Base-by-base conservation (phyloP, 1,139 yeast genomes). In the Arxiozyma bovina region DNA sequence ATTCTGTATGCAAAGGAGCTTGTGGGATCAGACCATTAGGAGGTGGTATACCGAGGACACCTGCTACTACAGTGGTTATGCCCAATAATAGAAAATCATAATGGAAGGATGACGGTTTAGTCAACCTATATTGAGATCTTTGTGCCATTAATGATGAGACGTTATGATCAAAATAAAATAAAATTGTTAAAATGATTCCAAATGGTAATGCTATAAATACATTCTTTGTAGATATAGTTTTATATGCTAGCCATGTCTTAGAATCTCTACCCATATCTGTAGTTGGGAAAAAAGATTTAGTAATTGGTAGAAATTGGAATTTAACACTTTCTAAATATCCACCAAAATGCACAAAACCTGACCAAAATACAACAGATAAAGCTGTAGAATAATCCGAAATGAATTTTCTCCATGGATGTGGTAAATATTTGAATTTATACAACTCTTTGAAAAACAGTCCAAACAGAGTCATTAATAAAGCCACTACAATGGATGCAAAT, bases 1-100 rank as follows among this genome's bases (percentile, higher is more conserved):
- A 82, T 53, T 78, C 80, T 0, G 98, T 90, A 64, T 93, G 99
- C 47, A 93, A 70, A 0, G 98, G 99, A 0, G 98, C 98, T 69
- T 93, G 99, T 0, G 99, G 99, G 46, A 93, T 91, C 43, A 93
- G 74, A 0, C 99, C 99, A 70, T 93, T 93, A 0, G 98, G 98
- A 1, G 97, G 90, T 0, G 98, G 99, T 1, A 93, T 77, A 0
- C 99, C 99, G 15, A 93, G 66, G 0, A 91, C 70, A 0, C 98
- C 98, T 3, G 96, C 77, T 1, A 91, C 68, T 0, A 96, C 95
- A 0, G 98, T 93, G 5, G 93, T 86, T 15, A 88, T 65, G 0
- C 98, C 98, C 42, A 93, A 74, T 41, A 93, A 73, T 48, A 87
- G 79, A 66, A 91, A 87, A 70, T 93, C 99, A 84, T 93, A 93